Evolutionary conservation across 1,139 yeast genomes (phyloP), one percentile per base, ranked within the genome.

Genomic region (Nakaseomyces uthaithaninus): DNA sequence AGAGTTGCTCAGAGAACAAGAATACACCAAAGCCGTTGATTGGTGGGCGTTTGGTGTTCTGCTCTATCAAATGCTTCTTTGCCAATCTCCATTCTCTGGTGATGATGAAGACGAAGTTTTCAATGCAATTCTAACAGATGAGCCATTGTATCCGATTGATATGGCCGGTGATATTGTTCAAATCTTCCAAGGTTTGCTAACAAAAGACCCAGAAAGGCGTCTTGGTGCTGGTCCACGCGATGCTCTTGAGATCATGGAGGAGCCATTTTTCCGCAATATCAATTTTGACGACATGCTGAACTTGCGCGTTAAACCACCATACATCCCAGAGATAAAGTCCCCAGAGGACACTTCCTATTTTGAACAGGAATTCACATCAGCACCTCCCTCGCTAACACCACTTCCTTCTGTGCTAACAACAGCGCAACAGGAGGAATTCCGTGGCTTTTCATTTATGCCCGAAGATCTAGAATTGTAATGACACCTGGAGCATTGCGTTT

Each of bases 1-100:
- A 0, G 99, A 91, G 64, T 89, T 91, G 52, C 72, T 93, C 55
- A 79, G 85, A 43, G 97, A 93, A 42, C 94, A 87, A 62, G 82
- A 80, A 46, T 91, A 91, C 57, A 93, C 87, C 39, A 77, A 94
- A 53, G 83, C 93, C 36, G 98, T 91, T 41, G 99, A 91, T 64
- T 93, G 98, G 98, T 91, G 98, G 98, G 97, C 98, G 0, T 86
- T 89, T 69, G 99, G 99, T 41, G 97, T 93, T 26, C 70, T 91
- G 49, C 69, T 93, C 47, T 91, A 89, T 65, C 98, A 91, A 64
- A 91, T 91, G 99, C 71, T 91, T 44, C 71, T 91, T 45, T 93
- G 96, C 41, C 95, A 91, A 64, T 85, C 96, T 3, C 99, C 99
- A 34, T 91, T 91, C 66, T 82, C 93, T 51, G 98, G 99, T 49